Evolutionary conservation across 2,329 filamentous ascomycete species (phyloP).

Genomic region (Penicillium brasilianum): DNA sequence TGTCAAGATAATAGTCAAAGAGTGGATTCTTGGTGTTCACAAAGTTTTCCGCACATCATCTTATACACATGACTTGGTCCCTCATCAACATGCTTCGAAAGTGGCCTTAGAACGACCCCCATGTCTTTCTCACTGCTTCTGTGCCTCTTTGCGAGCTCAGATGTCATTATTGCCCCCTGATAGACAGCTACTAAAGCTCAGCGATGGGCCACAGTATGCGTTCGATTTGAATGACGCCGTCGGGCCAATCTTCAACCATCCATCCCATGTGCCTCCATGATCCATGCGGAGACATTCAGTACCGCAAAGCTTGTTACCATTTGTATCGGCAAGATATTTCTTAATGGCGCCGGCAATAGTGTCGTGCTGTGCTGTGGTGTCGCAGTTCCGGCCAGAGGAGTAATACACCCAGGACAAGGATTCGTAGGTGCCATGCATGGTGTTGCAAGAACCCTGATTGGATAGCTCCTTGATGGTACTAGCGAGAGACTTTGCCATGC

Average conservation of each 20-base stretch:
- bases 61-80: no score
- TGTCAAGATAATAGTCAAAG: no score
- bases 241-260: slow-evolving; percentile 18
- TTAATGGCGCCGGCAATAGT: slow-evolving; percentile 11
- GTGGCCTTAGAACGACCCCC: no score
- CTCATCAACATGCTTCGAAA: no score
- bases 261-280: slow-evolving; percentile 12
- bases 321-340: slow-evolving; percentile 5
- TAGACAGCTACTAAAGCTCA: slow-evolving; percentile 4
- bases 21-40: no score
- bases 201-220: slow-evolving; percentile 13
- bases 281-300: slow-evolving; percentile 13
- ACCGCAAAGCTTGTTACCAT: slow-evolving; percentile 11
- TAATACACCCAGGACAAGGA: slow-evolving; percentile 7
- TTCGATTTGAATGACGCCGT: slow-evolving; percentile 5
- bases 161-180: slow-evolving; percentile 1
- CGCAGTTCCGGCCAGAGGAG: slow-evolving; percentile 13
- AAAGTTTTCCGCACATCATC: no score
- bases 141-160: no score
- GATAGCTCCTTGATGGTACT: slow-evolving; percentile 6
- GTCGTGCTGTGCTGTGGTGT: slow-evolving; percentile 10
- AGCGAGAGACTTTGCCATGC: background rate
- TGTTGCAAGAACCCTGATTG: background rate
- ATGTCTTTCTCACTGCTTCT: no score
- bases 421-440: slow-evolving; percentile 11